Evolutionary conservation across 176 grass and related monocot genomes (phyloP), one percentile per base, ranked within the genome.

Genomic region (Panicum miliaceum): DNA sequence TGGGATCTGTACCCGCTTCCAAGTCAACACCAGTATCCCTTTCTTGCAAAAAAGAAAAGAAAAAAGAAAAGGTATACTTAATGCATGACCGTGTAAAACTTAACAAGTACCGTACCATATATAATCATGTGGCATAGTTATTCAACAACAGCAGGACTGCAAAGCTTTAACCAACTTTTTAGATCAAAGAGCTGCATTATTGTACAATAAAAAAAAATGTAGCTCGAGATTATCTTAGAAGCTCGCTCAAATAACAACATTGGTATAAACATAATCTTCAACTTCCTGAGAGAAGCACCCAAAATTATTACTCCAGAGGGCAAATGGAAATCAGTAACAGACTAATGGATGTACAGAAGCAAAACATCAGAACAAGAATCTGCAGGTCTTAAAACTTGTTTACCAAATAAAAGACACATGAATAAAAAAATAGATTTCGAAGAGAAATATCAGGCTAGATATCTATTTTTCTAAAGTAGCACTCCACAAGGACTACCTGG

Each of bases 1-100:
- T 53, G 71, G 23, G 78, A 79, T 71, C 32, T 12, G 26, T 37
- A 91, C 90, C 81, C 15, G 70, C 53, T 86, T 86, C 86, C 51
- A 86, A 59, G 79, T 89, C 83, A 54, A 92, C 79, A 69, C 82
- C 86, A 92, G 88, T 43, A 89, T 86, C 66, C 90, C 29, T 32
- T 32, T 32, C 29, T 32, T 32, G 29, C 29, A 32, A 32, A 32
- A 32, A 32, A 32, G 29, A 32, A 32, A 32, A 32, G 29, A 32
- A 32, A 32, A 32, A 32, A 32, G 29, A 32, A 32, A 32, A 32
- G 29, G 29, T 32, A 32, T 32, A 32, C 29, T 86, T 5, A 84
- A 86, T 43, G 80, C 87, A 73, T 52, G 45, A 74, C 27, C 9
- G 8, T 35, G 46, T 20, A 53, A 34, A 29, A 20, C 11, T 43